phyloP scores from a whole-genome alignment of 768 basidiomycete species.

The Gymnopilus dilepis region DNA sequence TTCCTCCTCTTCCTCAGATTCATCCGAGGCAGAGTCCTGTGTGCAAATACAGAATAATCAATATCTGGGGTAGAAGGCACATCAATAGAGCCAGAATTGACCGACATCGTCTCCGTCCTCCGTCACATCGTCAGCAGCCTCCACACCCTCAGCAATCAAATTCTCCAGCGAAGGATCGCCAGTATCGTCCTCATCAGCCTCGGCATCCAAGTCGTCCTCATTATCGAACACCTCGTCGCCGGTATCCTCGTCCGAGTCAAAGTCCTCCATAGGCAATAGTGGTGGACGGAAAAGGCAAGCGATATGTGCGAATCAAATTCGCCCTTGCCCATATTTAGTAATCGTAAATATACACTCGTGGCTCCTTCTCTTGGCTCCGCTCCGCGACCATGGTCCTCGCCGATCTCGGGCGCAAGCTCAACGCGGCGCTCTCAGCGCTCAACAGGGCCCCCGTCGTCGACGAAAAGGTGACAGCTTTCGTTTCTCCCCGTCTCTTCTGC shows the following conservation, averaged over 20 bases:
- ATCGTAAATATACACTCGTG: too few relatives aligned
- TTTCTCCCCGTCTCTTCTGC: slow-evolving; percentile 1
- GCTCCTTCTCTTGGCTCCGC: slow-evolving; percentile 28
- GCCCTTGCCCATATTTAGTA: too few relatives aligned
- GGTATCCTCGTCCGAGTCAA: slow-evolving; percentile 56
- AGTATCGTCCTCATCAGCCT: slow-evolving; percentile 55
- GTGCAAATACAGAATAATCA: neutral
- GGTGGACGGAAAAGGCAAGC: slow-evolving; percentile 11
- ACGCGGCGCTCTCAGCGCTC: slow-evolving; percentile 90
- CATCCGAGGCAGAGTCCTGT: slow-evolving; percentile 60
- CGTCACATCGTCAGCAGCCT: slow-evolving; percentile 60
- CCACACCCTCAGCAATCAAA: slow-evolving; percentile 51
- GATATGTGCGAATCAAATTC: too few relatives aligned
- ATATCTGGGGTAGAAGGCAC: neutral
- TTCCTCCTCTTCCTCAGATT: slow-evolving; percentile 53
- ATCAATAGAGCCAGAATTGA: slow-evolving; percentile 23
- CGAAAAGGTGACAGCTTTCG: slow-evolving; percentile 70
- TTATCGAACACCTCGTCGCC: slow-evolving; percentile 50
- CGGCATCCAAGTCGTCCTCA: slow-evolving; percentile 48
- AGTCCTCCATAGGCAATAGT: slow-evolving; percentile 19
- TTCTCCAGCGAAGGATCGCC: slow-evolving; percentile 33
- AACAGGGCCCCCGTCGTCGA: slow-evolving; percentile 87
- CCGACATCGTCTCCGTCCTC: slow-evolving; percentile 76
- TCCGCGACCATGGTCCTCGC: slow-evolving; percentile 83
- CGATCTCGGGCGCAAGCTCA: slow-evolving; percentile 93